phyloP scores from a whole-genome alignment of 495 filamentous ascomycete species.

The Tuber borchii region DNA sequence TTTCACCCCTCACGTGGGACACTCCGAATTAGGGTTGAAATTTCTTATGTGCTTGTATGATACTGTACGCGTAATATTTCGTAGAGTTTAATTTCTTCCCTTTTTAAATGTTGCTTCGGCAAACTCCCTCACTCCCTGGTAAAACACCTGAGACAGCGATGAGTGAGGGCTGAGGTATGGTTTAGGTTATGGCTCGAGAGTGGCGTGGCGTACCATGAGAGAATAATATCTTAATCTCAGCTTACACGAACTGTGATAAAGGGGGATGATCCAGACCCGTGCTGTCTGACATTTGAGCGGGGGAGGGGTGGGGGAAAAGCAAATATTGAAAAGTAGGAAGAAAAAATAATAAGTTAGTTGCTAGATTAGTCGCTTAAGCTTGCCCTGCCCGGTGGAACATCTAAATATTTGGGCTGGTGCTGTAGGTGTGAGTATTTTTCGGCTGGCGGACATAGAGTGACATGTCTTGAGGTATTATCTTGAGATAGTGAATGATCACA shows the following conservation, averaged over 20 bases:
- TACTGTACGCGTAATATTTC: background rate
- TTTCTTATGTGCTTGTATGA: no score
- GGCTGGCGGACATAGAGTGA: background rate
- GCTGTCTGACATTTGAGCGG: background rate
- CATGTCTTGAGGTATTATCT: background rate
- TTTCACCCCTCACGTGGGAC: background rate
- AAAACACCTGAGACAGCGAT: no score
- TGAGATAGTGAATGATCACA: background rate
- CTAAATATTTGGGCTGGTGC: background rate
- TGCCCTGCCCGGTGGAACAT: background rate
- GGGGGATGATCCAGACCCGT: background rate
- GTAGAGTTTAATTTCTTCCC: no score
- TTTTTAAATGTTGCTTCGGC: no score
- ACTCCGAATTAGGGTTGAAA: background rate
- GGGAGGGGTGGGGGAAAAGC: background rate
- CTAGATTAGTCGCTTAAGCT: background rate
- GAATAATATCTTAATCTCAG: background rate
- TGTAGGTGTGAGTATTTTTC: background rate
- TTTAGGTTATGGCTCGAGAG: no score
- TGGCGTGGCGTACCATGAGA: no score
- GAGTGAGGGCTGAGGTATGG: no score
- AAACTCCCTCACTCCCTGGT: no score
- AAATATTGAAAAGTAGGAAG: background rate
- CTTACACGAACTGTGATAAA: background rate
- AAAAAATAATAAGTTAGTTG: background rate